phyloP scores from a whole-genome alignment of 805 yeast species.

The Lipomyces spencermartinsiae region DNA sequence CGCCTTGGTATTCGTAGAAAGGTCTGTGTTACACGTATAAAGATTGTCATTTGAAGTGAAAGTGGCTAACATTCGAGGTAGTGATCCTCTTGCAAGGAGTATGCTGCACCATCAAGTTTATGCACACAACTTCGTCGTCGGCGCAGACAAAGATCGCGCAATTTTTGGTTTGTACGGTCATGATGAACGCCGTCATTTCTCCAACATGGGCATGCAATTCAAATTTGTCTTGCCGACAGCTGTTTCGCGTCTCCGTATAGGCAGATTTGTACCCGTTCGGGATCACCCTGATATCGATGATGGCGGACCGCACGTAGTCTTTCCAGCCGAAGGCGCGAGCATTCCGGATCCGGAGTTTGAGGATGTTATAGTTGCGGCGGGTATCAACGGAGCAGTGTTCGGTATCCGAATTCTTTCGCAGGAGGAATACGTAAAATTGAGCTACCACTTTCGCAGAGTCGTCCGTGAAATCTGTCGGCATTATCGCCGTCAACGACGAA shows the following conservation, averaged over 20 bases:
- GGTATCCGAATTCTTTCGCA: slow-evolving; percentile 28
- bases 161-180: slow-evolving; percentile 26
- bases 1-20: slow-evolving; percentile 16
- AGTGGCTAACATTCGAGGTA: slow-evolving; percentile 10
- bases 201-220: slow-evolving; percentile 20
- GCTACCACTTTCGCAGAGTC: slow-evolving; percentile 3
- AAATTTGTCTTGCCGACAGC: slow-evolving; percentile 26
- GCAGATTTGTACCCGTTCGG: slow-evolving; percentile 20
- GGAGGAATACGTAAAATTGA: slow-evolving; percentile 18
- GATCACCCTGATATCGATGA: slow-evolving; percentile 3
- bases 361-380: slow-evolving; percentile 25
- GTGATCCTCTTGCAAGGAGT: slow-evolving; percentile 26
- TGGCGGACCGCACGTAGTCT: background rate
- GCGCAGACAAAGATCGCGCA: slow-evolving; percentile 28
- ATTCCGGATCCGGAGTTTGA: slow-evolving; percentile 14
- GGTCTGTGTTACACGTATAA: slow-evolving; percentile 10
- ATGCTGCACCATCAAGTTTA: slow-evolving; percentile 28
- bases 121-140: slow-evolving; percentile 16
- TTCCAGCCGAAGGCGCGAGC: background rate
- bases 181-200: slow-evolving; percentile 16
- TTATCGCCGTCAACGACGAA: slow-evolving; percentile 6
- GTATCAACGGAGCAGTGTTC: slow-evolving; percentile 30
- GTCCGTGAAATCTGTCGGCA: slow-evolving; percentile 13
- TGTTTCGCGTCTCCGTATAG: slow-evolving; percentile 24
- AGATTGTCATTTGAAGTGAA: background rate